Evolutionary conservation across 2,329 filamentous ascomycete genomes (phyloP), one percentile per base, ranked within the genome.

Genomic region (Xenosphaeropsis pyriputrescens): DNA sequence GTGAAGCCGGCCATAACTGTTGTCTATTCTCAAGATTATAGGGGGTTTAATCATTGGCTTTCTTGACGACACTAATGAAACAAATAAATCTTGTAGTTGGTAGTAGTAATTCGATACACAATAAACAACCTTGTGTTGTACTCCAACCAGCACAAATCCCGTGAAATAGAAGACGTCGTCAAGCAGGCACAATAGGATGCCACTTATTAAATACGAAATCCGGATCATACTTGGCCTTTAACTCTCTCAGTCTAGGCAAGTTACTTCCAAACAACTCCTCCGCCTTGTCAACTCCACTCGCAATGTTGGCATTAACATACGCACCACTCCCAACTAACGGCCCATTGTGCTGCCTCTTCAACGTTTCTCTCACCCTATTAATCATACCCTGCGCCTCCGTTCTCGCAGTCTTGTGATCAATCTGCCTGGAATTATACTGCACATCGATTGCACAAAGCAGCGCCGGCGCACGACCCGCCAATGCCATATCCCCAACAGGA

Each of bases 221-320:
- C n/a, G 46, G 45, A 41, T 48, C 46, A 34, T 46, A 48, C 26
- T 46, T 44, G 19, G 33, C 41, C 40, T 48, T 47, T 31, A 47
- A 16, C 29, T 42, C 40, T n/a, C 39, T 43, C 36, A 48, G 30
- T 11, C 43, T 43, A 4, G 32, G 40, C 12, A 41, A 39, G 14
- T 48, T 48, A 11, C 42, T 40, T 12, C 46, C 45, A 36, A 41
- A 46, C 14, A 41, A 34, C 18, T 38, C 37, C 12, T 33, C 26
- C 17, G 35, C 18, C 29, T 43, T 43, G 32, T 42, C 43, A 6
- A 29, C 26, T 18, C 36, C 43, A 15, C 34, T 31, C 14, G 17
- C 37, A 35, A 37, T 35, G 31, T 43, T 44, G 12, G 29, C 41
- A 38, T 39, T 43, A 18, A 42, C 32, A 37, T 40, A 35, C n/a